Percentiles rank a stretch among this genome's conserved stretches.
These are phyloP conservation scores for Dalechampia spathulata DNA, from an alignment of 441 rosid species.

Conservation along the genomic window DNA sequence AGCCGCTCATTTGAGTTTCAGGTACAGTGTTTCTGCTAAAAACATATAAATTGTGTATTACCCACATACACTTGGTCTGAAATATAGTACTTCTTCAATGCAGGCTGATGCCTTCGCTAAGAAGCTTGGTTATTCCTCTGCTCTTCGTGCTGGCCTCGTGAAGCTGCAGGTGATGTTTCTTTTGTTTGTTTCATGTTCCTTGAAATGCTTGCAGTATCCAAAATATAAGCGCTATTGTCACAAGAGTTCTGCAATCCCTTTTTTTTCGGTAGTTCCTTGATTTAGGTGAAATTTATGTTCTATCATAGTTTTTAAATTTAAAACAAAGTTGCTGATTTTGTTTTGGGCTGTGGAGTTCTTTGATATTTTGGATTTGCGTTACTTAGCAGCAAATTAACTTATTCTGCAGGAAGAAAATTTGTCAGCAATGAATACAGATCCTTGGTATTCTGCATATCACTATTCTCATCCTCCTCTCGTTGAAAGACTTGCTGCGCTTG, in stretches of 20 bases:
- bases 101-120: conserved; percentile 98
- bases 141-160: conserved; percentile 87
- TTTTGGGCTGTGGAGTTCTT: too few relatives aligned
- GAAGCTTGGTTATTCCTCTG: conserved; percentile 70
- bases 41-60: too few relatives aligned
- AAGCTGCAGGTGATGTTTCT: conserved; percentile 71
- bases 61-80: background rate
- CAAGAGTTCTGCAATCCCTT: background rate
- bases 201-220: too few relatives aligned
- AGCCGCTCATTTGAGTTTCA: conserved; percentile 97
- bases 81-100: conserved; percentile 11
- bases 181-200: too few relatives aligned
- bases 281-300: background rate
- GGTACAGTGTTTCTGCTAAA: conserved; percentile 30
- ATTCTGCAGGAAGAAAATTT: conserved; percentile 86
- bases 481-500: conserved; percentile 80
- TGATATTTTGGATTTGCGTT: background rate
- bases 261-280: background rate
- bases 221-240: background rate
- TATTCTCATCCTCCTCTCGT: conserved; percentile 96
- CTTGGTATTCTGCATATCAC: conserved; percentile 95
- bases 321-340: too few relatives aligned
- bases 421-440: conserved; percentile 94
- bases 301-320: too few relatives aligned
- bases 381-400: background rate